These are phyloP conservation scores for Moniliophthora roreri DNA, from an alignment of 1,284 basidiomycete species.

Conservation along the genomic window DNA sequence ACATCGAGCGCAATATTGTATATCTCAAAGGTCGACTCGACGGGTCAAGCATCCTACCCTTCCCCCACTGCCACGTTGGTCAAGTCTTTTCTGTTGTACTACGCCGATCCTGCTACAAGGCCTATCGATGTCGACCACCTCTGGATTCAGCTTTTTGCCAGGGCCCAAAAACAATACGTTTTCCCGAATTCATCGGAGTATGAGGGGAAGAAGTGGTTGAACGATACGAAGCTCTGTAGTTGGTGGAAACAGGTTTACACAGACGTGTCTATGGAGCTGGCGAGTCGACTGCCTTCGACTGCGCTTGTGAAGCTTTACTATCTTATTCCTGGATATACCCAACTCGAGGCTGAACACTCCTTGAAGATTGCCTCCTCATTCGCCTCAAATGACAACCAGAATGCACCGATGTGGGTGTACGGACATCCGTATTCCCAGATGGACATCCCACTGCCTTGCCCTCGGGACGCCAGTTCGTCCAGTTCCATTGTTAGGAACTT, in stretches of 20 bases:
- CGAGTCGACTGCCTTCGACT: constrained; percentile 22
- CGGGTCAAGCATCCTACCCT: constrained; percentile 67
- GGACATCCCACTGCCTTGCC: constrained; percentile 59
- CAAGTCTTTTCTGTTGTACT: constrained; percentile 66
- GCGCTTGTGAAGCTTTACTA: constrained; percentile 52
- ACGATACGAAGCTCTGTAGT: constrained; percentile 79
- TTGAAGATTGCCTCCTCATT: constrained; percentile 42
- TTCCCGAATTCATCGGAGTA: constrained; percentile 90
- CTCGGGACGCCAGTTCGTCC: constrained; percentile 25
- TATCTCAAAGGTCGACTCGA: constrained; percentile 93
- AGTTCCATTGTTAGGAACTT: constrained; percentile 42
- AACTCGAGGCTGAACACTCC: constrained; percentile 68
- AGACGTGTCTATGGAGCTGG: constrained; percentile 47
- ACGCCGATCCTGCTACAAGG: constrained; percentile 64
- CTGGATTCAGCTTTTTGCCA: constrained; percentile 89
- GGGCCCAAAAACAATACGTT: constrained; percentile 89
- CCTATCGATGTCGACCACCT: constrained; percentile 56
- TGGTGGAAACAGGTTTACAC: constrained; percentile 90
- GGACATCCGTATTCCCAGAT: constrained; percentile 73
- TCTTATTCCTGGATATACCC: constrained; percentile 71
- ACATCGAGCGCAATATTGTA: constrained; percentile 80
- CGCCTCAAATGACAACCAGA: constrained; percentile 16
- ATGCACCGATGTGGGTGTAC: constrained; percentile 56
- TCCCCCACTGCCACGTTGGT: constrained; percentile 73
- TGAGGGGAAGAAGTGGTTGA: constrained; percentile 71